A percentile compares a stretch with the other conserved stretches of the same genome.
Evolutionary conservation across 1,284 basidiomycete genomes (phyloP).

Genomic region (Inonotus hispidus): DNA sequence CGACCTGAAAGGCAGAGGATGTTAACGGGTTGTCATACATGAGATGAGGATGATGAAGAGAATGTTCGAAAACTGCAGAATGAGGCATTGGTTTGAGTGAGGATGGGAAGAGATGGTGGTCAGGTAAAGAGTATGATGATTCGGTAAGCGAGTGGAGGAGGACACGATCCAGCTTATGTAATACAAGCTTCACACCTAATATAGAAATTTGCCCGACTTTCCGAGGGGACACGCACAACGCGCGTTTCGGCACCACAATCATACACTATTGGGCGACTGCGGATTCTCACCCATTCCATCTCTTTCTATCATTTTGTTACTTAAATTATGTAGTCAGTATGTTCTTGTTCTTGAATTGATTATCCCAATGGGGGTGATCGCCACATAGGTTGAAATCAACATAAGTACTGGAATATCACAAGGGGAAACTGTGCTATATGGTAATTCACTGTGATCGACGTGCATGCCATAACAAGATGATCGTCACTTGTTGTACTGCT

Average conservation of each 20-base stretch:
- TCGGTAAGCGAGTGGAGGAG: not conserved
- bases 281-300: not conserved
- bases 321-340: not conserved
- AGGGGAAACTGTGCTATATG: no score
- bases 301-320: not conserved
- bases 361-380: not conserved
- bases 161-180: not conserved
- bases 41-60: constrained; percentile 1
- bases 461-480: no score
- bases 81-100: constrained; percentile 12
- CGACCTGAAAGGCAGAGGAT: constrained; percentile 24
- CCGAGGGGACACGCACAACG: constrained; percentile 4
- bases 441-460: no score
- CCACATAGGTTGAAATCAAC: no score
- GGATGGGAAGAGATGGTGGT: constrained; percentile 3
- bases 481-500: no score
- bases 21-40: constrained; percentile 3
- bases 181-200: not conserved
- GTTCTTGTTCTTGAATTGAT: not conserved
- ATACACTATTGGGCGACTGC: not conserved
- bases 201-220: not conserved
- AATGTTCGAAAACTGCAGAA: constrained; percentile 16
- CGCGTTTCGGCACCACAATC: not conserved
- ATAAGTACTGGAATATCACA: no score
- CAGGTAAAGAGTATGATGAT: not conserved